Evolutionary conservation across 495 filamentous ascomycete species (phyloP).

Genomic region (Apodospora peruviana): DNA sequence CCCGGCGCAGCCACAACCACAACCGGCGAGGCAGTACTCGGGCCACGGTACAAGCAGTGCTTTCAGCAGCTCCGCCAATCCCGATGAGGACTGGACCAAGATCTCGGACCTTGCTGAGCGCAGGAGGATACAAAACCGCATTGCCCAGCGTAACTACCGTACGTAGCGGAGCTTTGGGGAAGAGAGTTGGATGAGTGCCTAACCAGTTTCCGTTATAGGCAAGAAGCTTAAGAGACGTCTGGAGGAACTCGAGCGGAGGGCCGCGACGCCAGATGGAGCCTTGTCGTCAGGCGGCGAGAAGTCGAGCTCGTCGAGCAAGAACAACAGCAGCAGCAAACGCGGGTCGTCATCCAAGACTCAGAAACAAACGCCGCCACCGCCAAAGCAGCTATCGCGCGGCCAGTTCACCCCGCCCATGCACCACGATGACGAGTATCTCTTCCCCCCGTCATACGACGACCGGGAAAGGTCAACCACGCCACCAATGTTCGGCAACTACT

Average conservation of each 20-base stretch:
- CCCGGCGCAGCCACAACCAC: conserved; percentile 25
- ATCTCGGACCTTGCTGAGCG: conserved; percentile 95
- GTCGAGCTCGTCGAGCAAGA: conserved; percentile 42
- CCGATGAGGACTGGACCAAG: conserved; percentile 99
- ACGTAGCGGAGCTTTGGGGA: conserved; percentile 36
- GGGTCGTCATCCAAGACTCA: conserved; percentile 27
- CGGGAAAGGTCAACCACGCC: conserved; percentile 66
- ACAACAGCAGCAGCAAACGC: conserved; percentile 43
- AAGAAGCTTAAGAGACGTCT: conserved; percentile 98
- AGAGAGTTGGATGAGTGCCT: conserved; percentile 1
- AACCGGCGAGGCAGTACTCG: conserved; percentile 54
- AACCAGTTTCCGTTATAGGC: conserved; percentile 48
- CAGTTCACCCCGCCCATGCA: conserved; percentile 61
- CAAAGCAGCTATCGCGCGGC: conserved; percentile 35
- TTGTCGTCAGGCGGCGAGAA: conserved; percentile 46
- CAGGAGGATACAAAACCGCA: conserved; percentile 92
- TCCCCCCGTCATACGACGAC: conserved; percentile 37
- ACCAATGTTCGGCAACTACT: conserved; percentile 60
- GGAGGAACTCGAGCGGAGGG: conserved; percentile 91
- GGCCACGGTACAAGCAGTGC: conserved; percentile 83
- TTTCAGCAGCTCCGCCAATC: conserved; percentile 93
- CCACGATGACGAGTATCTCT: conserved; percentile 46
- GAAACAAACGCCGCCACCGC: conserved; percentile 25
- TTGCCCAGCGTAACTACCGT: conserved; percentile 98
- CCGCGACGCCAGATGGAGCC: conserved; percentile 71